A percentile compares a stretch with the other conserved stretches of the same genome.
Evolutionary conservation across 2,329 filamentous ascomycete species (phyloP).

Genomic region (Paracorniculantispora psalliotae): DNA sequence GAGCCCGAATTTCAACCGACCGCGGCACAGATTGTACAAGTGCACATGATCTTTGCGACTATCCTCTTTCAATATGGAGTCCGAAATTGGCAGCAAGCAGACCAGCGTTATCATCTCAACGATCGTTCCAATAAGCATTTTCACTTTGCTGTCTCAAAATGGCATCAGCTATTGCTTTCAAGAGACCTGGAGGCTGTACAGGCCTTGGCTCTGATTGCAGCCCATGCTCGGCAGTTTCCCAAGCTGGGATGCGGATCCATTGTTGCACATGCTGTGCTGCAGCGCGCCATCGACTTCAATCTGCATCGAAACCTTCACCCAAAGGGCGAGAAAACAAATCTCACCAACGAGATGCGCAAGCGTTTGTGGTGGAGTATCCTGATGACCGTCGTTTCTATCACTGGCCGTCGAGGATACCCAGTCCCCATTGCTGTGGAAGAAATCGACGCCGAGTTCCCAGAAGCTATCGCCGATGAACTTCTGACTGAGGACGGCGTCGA

Average conservation of each 20-base stretch:
- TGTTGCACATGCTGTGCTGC: conserved; percentile 59
- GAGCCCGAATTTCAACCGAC: conserved; percentile 59
- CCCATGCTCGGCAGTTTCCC: conserved; percentile 71
- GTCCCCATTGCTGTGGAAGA: conserved; percentile 71
- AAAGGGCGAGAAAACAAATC: conserved; percentile 41
- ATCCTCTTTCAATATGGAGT: conserved; percentile 75
- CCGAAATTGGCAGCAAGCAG: conserved; percentile 56
- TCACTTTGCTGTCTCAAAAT: conserved; percentile 66
- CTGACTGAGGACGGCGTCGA: conserved; percentile 62
- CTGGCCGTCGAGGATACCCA: conserved; percentile 70
- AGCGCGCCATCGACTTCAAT: conserved; percentile 68
- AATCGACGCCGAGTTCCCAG: conserved; percentile 73
- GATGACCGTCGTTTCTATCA: conserved; percentile 60
- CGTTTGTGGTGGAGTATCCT: conserved; percentile 72
- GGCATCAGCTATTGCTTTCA: conserved; percentile 58
- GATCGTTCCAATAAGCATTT: conserved; percentile 71
- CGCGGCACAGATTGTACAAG: conserved; percentile 60
- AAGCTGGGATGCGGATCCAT: conserved; percentile 72
- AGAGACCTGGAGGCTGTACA: conserved; percentile 64
- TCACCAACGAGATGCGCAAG: conserved; percentile 72
- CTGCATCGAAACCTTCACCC: conserved; percentile 65
- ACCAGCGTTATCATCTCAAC: conserved; percentile 51
- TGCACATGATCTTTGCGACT: conserved; percentile 75
- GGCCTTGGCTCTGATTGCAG: conserved; percentile 65
- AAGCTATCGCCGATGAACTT: conserved; percentile 65